Evolutionary conservation across 2,329 filamentous ascomycete species (phyloP).

Genomic region (Tolypocladium guangdongense): DNA sequence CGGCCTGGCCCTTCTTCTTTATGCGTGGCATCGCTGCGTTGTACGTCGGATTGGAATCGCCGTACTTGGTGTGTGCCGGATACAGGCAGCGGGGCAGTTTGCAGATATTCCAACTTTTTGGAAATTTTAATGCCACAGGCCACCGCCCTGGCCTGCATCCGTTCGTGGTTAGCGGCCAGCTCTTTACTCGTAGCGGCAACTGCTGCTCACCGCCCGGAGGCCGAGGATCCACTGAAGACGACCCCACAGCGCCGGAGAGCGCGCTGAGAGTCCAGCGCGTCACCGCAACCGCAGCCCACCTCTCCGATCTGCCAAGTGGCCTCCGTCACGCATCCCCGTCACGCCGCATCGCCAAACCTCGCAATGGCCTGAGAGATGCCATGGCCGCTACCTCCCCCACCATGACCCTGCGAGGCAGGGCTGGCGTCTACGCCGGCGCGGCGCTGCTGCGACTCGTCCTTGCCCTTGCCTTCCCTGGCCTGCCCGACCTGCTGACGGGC

Average conservation of each 20-base stretch:
- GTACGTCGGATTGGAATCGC: slow-evolving; percentile 2
- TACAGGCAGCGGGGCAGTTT: slow-evolving; percentile 21
- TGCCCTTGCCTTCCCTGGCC: slow-evolving; percentile 67
- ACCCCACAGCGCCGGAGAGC: background rate
- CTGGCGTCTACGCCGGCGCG: slow-evolving; percentile 60
- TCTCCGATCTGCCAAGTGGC: slow-evolving; percentile 8
- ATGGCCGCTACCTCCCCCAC: slow-evolving; percentile 21
- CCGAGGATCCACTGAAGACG: background rate
- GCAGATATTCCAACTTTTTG: slow-evolving; percentile 14
- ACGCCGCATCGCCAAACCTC: background rate
- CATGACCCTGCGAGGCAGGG: slow-evolving; percentile 30
- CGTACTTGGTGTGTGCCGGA: slow-evolving; percentile 7
- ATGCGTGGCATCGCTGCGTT: slow-evolving; percentile 53
- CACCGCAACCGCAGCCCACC: background rate
- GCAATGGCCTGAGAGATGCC: slow-evolving; percentile 17
- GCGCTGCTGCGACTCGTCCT: slow-evolving; percentile 70
- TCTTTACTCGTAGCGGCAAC: slow-evolving; percentile 1
- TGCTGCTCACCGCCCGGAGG: slow-evolving; percentile 13
- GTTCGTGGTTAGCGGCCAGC: slow-evolving; percentile 5
- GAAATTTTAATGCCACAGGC: slow-evolving; percentile 22
- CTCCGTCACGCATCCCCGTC: slow-evolving; percentile 1
- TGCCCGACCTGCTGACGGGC: slow-evolving; percentile 76
- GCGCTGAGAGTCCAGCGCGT: background rate
- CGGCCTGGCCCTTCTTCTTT: slow-evolving; percentile 88
- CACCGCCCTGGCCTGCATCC: slow-evolving; percentile 14